Base-by-base conservation (phyloP, 768 basidiomycete species). In the Grammothele lineata region DNA sequence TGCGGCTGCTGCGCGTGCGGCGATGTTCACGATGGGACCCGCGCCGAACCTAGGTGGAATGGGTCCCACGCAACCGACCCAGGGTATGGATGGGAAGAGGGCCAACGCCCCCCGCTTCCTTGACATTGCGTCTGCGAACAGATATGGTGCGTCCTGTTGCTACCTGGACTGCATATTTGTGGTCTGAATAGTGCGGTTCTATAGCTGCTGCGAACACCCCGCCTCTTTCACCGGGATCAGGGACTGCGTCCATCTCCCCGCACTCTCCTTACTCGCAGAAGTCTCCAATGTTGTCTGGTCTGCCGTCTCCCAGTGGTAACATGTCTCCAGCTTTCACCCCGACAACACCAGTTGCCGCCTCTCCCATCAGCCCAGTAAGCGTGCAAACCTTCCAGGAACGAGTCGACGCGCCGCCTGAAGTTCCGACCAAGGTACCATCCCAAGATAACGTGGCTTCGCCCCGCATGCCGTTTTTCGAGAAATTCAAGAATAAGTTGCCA, bases 1-100 rank as follows among this genome's bases (percentile, higher is more conserved):
- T 49, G 74, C 72, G 11, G 87, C 90, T 15, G 87, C 79, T 9
- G 81, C 84, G 43, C 79, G 80, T 36, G 83, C 82, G 0, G 80
- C 80, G 7, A 68, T 81, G 72, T 66, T 74, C 50, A 47, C 50
- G 25, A 25, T 55, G 45, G 47, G 45, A 6, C 47, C 40, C 18
- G 30, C 53, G 2, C 37, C 48, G 27, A 46, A 43, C 8, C 21
- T 43, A 40, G 40, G 15, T 19, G 30, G 17, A 33, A 44, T 37
- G 45, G 30, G 33, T 30, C 33, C 38, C 15, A 43, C 48, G n/a
- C 23, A 37, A 6, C 50, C 48, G 25, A 44, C 48, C 11, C 54
- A 54, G 23, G 62, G 63, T 11, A 59, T 65, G 63, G 64, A 66
- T 27, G 60, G 66, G 1, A 37, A 61, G 24, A 34, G 66, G 25